Evolutionary conservation across 192 early-diverging fungal species (phyloP).

Genomic region (Kickxella alabastrina): DNA sequence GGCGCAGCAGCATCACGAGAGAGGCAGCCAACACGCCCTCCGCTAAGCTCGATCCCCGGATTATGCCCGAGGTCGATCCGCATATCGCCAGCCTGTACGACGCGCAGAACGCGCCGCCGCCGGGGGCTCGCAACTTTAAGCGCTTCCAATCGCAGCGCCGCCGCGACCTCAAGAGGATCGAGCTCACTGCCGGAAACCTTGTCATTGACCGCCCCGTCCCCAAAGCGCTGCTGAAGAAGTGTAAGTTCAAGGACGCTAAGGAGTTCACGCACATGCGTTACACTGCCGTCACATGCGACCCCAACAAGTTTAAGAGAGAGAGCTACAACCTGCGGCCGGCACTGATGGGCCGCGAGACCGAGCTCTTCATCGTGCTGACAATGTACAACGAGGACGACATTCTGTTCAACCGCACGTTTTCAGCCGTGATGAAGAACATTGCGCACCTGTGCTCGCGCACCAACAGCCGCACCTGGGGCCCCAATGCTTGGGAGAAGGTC

Average conservation of each 20-base stretch:
- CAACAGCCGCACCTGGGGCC: conserved; percentile 75
- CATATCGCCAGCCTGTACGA: conserved; percentile 41
- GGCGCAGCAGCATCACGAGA: conserved; percentile 3
- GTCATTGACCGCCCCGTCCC: conserved; percentile 74
- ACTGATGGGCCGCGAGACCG: conserved; percentile 70
- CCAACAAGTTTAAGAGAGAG: conserved; percentile 72
- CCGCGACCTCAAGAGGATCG: conserved; percentile 53
- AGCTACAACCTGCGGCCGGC: conserved; percentile 77
- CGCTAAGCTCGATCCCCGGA: conserved; percentile 43
- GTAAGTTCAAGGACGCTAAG: conserved; percentile 54
- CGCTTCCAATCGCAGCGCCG: conserved; percentile 50
- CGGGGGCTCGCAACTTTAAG: conserved; percentile 43
- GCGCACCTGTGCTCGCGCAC: conserved; percentile 76
- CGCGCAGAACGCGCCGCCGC: conserved; percentile 41
- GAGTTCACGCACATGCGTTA: conserved; percentile 95
- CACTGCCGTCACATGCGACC: conserved; percentile 85
- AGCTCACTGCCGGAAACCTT: conserved; percentile 67
- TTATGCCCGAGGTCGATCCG: conserved; percentile 44
- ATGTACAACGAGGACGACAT: conserved; percentile 92
- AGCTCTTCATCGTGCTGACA: conserved; percentile 89
- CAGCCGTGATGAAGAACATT: conserved; percentile 88
- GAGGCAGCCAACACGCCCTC: conserved; percentile 2
- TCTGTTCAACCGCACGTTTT: conserved; percentile 86
- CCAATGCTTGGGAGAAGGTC: conserved; percentile 86
- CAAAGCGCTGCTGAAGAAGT: conserved; percentile 49